These are phyloP conservation scores for Chloropicon primus DNA, from an alignment of 139 green algal species.

Conservation along the genomic window DNA sequence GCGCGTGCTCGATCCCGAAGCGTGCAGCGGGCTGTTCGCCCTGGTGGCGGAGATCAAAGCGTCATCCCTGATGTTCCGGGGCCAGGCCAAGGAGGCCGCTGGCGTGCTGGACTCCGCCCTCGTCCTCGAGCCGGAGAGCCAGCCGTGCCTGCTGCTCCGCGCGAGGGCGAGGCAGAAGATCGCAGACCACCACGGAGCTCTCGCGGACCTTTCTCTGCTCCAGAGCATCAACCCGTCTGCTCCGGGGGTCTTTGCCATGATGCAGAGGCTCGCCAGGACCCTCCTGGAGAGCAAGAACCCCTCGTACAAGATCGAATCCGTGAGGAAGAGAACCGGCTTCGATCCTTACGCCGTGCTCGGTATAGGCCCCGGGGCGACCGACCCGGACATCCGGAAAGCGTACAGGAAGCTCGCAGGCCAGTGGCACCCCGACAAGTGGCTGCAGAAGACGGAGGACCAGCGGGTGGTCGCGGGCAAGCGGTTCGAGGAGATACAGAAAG, in stretches of 20 bases:
- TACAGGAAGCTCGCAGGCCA: slow-evolving; percentile 28
- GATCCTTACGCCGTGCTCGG: slow-evolving; percentile 39
- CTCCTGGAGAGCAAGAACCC: not conserved
- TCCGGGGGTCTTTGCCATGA: not conserved
- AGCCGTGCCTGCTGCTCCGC: not conserved
- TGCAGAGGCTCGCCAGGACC: not conserved
- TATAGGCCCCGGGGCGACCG: slow-evolving; percentile 12
- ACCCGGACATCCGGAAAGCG: slow-evolving; percentile 37
- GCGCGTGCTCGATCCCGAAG: not conserved
- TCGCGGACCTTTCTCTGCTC: not conserved
- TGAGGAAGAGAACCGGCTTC: not conserved
- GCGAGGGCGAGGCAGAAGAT: not conserved
- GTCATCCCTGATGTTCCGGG: not conserved
- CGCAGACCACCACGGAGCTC: not conserved
- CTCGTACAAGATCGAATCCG: not conserved
- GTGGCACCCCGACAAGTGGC: slow-evolving; percentile 41
- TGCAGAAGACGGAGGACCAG: not conserved
- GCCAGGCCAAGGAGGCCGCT: not conserved
- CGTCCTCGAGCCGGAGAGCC: not conserved
- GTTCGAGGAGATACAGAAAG: not conserved
- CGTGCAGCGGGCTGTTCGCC: not conserved
- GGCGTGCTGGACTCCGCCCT: not conserved
- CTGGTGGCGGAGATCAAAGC: not conserved
- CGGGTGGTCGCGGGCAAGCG: too few species aligned
- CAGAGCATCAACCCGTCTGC: not conserved